Conservation (phyloP, 1,139 yeast species). For the Taiozyma sp. region DNA sequence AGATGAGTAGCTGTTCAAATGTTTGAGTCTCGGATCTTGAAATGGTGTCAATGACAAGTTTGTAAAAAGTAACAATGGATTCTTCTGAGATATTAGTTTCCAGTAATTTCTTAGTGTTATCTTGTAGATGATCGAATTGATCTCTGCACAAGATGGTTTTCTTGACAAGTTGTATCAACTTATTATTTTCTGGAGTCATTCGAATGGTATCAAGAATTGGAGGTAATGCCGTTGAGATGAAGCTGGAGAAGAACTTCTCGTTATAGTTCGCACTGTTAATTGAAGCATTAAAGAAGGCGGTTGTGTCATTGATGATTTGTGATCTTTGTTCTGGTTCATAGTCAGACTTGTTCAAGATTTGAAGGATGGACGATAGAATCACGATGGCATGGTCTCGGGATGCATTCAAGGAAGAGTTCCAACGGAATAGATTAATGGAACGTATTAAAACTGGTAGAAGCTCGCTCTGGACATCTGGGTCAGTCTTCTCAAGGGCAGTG, state of each 20-base stretch:
- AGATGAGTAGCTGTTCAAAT: constrained; percentile 37
- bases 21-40: constrained; percentile 23
- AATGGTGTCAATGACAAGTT: constrained; percentile 11
- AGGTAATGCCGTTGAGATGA: constrained; percentile 19
- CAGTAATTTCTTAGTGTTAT: constrained; percentile 7
- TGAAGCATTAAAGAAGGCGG: constrained; percentile 12
- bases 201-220: constrained; percentile 6
- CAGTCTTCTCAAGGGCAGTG: constrained; percentile 12
- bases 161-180: constrained; percentile 9
- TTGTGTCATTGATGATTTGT: constrained; percentile 4
- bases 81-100: constrained; percentile 9
- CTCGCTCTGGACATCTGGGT: background rate
- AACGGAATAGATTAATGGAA: constrained; percentile 23
- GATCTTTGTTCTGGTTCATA: background rate
- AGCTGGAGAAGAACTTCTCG: constrained; percentile 12
- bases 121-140: constrained; percentile 1
- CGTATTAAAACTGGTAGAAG: constrained; percentile 16
- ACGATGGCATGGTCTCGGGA: constrained; percentile 13
- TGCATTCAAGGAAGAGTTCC: constrained; percentile 10
- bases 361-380: constrained; percentile 11
- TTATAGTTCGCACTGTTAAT: constrained; percentile 12
- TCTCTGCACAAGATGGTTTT: constrained; percentile 11
- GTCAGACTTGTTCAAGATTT: background rate
- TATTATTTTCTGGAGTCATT: background rate
- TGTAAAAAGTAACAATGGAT: constrained; percentile 19